phyloP scores from a whole-genome alignment of 345 rosid genomes.

The Capsella bursapastoris region DNA sequence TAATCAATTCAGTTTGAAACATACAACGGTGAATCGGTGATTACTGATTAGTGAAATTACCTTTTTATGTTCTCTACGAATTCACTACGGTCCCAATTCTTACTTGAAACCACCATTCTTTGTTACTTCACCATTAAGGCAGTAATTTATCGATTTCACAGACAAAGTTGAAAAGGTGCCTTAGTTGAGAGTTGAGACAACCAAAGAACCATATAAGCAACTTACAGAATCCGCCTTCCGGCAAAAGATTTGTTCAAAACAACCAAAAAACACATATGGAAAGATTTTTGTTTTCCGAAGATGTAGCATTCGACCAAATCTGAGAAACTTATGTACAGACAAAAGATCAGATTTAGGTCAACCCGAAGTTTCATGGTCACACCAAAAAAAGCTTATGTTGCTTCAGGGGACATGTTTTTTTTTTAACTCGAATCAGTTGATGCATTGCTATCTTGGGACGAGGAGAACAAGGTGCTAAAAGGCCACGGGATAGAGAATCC shows the following conservation, averaged over 20 bases:
- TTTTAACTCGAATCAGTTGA: constrained; percentile 37
- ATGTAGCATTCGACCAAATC: constrained; percentile 13
- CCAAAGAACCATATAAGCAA: background rate
- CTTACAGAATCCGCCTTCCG: background rate
- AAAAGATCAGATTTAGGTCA: background rate
- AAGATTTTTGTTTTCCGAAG: background rate
- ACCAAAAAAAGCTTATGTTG: constrained; percentile 8
- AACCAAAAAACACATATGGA: background rate
- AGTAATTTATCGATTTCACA: background rate
- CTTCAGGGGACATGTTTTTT: background rate
- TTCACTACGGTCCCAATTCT: background rate
- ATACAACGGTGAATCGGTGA: background rate
- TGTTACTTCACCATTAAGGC: background rate
- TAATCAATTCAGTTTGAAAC: no score
- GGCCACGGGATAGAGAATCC: constrained; percentile 41
- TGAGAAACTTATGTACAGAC: constrained; percentile 22
- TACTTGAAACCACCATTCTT: background rate
- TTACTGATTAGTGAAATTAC: background rate
- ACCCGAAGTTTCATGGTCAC: constrained; percentile 11
- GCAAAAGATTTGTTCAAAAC: constrained; percentile 12
- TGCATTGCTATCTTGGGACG: constrained; percentile 31
- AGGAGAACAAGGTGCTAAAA: constrained; percentile 35
- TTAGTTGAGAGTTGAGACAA: background rate
- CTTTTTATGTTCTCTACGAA: background rate
- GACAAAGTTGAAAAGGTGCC: background rate